These are phyloP conservation scores for Bipolaris cookei DNA, from an alignment of 2,329 filamentous ascomycete species.

Conservation along the genomic window DNA sequence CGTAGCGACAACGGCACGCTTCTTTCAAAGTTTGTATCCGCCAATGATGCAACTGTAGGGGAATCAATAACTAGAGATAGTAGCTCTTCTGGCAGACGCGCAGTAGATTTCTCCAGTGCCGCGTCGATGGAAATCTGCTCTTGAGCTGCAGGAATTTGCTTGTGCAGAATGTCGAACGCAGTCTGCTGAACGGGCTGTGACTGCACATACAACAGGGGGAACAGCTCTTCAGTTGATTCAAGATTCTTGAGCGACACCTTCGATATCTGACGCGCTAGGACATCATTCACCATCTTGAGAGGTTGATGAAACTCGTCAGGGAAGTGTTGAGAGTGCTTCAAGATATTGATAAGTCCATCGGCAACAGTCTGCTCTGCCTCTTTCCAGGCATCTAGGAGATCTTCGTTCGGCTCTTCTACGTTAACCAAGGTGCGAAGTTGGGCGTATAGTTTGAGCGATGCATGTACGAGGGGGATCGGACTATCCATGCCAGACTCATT, in stretches of 20 bases:
- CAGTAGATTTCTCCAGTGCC: conserved; percentile 72
- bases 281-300: conserved; percentile 74
- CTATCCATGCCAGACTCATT: conserved; percentile 37
- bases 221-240: conserved; percentile 71
- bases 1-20: conserved; percentile 72
- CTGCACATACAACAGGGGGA: conserved; percentile 75
- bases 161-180: conserved; percentile 80
- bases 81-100: conserved; percentile 80
- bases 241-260: conserved; percentile 68
- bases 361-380: conserved; percentile 64
- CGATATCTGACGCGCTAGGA: conserved; percentile 72
- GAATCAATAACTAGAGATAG: conserved; percentile 81
- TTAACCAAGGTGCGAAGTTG: conserved; percentile 64
- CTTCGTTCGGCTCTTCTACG: conserved; percentile 77
- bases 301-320: conserved; percentile 67
- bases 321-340: conserved; percentile 61
- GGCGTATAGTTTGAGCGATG: conserved; percentile 74
- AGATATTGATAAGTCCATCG: conserved; percentile 65
- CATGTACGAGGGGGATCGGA: conserved; percentile 65
- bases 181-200: conserved; percentile 78
- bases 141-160: conserved; percentile 77
- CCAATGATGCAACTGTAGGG: conserved; percentile 71
- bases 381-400: conserved; percentile 76
- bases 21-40: conserved; percentile 68
- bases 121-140: conserved; percentile 82